Percentiles rank a stretch among this genome's conserved stretches.
Conservation (phyloP, 441 rosid species). For the Erodium moschatum region DNA sequence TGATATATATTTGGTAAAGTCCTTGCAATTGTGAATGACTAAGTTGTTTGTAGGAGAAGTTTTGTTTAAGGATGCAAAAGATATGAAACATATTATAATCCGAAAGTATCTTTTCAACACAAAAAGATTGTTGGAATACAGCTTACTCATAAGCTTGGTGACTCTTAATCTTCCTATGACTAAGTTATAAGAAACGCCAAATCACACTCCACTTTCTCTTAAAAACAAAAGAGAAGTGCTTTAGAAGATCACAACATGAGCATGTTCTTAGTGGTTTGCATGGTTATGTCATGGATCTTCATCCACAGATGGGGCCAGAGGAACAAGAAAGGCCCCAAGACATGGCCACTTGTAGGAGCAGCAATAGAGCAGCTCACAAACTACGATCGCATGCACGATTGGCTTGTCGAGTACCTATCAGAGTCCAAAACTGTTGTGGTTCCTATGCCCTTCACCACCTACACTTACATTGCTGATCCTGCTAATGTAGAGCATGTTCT, state of each 20-base stretch:
- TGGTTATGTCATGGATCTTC: conserved; percentile 51
- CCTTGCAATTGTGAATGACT: neutral
- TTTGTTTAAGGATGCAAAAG: conserved; percentile 34
- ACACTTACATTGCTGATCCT: conserved; percentile 87
- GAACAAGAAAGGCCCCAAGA: conserved; percentile 61
- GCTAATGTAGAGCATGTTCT: conserved; percentile 82
- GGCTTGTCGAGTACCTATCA: conserved; percentile 67
- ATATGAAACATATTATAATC: conserved; percentile 27
- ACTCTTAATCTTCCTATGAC: neutral
- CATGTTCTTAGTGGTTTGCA: conserved; percentile 32
- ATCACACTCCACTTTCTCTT: conserved; percentile 18
- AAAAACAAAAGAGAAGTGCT: too few relatives aligned
- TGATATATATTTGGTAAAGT: neutral
- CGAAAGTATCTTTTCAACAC: conserved; percentile 15
- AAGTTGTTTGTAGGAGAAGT: conserved; percentile 7
- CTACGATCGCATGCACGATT: conserved; percentile 80
- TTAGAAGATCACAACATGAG: conserved; percentile 23
- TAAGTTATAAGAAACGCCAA: neutral
- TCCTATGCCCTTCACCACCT: conserved; percentile 80
- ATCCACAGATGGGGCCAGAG: conserved; percentile 68
- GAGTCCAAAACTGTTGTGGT: conserved; percentile 60
- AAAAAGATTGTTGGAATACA: conserved; percentile 34
- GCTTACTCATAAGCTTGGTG: conserved; percentile 30
- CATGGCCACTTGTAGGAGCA: conserved; percentile 90
- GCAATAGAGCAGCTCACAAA: conserved; percentile 72